Base-by-base conservation (phyloP, 2,329 filamentous ascomycete genomes). In the Monilinia laxa region DNA sequence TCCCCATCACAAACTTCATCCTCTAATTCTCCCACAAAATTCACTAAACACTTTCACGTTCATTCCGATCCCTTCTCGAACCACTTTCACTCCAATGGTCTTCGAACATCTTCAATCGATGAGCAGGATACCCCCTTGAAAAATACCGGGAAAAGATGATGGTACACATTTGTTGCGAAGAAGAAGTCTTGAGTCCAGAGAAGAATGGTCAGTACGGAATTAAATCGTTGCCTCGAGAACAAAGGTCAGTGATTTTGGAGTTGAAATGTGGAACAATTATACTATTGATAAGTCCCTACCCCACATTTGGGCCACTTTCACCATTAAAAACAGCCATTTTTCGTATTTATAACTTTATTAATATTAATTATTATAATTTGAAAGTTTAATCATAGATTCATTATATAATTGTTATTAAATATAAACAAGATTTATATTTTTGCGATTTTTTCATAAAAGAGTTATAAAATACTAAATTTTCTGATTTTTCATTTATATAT, bases 151-250 rank as follows among this genome's bases (percentile, higher is more conserved):
- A 20, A 3, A 6, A 4, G 55, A 47, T 18, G 64, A 65, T 14
- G 64, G 64, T 38, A 65, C 64, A 20, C 60, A 65, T 53, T 18
- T 65, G 14, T 25, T 65, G 0, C 64, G 64, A 11, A 52, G 64
- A 38, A 56, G 55, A 20, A 52, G 45, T 35, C 4, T 51, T 40
- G 54, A 51, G n/a, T 64, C 63, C 3, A 62, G 67, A 14, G 54
- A 68, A 31, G 54, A 65, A 31, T 54, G 52, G 49, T 28, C 59
- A 23, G 55, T 25, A 16, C 3, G 57, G 16, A 60, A 65, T 55
- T 45, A 54, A 9, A 16, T 65, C 2, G 54, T 65, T 5, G 45
- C 45, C 18, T n/a, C 11, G 35, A 65, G 56, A 14, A 45, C 62
- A 12, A 53, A 53, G 20, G 16, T 23, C 2, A 47, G 35, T 40